phyloP scores from a whole-genome alignment of 2,329 filamentous ascomycete species.

The Cucurbitaria berberidis region DNA sequence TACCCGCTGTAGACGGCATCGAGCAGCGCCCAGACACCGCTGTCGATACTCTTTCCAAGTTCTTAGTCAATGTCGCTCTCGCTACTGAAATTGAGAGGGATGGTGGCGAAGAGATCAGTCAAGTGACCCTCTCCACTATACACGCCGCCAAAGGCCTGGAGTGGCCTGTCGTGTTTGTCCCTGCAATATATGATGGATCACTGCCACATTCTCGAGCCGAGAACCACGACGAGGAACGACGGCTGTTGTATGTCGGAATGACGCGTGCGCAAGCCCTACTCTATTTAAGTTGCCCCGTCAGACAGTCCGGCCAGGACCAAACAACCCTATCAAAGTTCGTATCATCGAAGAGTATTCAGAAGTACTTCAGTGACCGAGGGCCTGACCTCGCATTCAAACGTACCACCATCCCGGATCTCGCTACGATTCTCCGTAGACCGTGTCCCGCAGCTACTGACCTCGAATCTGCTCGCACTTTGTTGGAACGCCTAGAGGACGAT shows the following conservation, averaged over 20 bases:
- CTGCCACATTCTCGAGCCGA: conserved; percentile 89
- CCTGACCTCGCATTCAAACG: conserved; percentile 67
- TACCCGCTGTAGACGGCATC: conserved; percentile 73
- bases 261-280: conserved; percentile 86
- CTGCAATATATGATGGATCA: conserved; percentile 85
- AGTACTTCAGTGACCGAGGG: conserved; percentile 65
- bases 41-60: conserved; percentile 73
- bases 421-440: conserved; percentile 71
- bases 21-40: conserved; percentile 63
- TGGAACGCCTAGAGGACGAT: conserved; percentile 46
- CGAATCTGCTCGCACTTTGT: conserved; percentile 23
- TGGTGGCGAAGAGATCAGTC: conserved; percentile 61
- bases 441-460: conserved; percentile 59
- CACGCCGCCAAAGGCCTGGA: conserved; percentile 95
- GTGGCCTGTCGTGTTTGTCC: conserved; percentile 95
- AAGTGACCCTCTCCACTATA: conserved; percentile 93
- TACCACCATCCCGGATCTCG: conserved; percentile 68
- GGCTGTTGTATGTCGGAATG: conserved; percentile 95
- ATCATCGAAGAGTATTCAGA: conserved; percentile 59
- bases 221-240: conserved; percentile 83
- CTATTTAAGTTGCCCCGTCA: conserved; percentile 81
- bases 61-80: conserved; percentile 87
- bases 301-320: conserved; percentile 66
- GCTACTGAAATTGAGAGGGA: conserved; percentile 72
- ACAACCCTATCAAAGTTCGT: conserved; percentile 77